Evolutionary conservation across 805 yeast species (phyloP).

Genomic region (Pichia ethanolica): DNA sequence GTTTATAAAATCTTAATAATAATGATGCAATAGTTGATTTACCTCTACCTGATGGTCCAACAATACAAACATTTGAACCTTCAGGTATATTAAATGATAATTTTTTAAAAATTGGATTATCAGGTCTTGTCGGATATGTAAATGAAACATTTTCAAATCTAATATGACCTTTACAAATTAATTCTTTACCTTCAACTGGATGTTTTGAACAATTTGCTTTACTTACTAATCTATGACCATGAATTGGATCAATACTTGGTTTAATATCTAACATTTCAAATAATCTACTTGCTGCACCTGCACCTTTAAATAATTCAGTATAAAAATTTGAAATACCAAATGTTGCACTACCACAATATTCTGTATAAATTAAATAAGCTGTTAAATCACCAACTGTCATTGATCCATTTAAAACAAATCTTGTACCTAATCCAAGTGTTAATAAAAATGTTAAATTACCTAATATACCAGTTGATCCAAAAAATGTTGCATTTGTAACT

Average conservation of each 20-base stretch:
- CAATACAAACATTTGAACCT: slow-evolving; percentile 88
- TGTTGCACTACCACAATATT: slow-evolving; percentile 86
- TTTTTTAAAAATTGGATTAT: slow-evolving; percentile 55
- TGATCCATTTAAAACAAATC: slow-evolving; percentile 63
- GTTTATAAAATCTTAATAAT: slow-evolving; percentile 78
- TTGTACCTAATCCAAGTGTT: slow-evolving; percentile 71
- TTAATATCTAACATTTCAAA: slow-evolving; percentile 80
- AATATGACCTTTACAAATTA: slow-evolving; percentile 45
- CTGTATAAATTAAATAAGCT: slow-evolving; percentile 92
- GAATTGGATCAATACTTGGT: slow-evolving; percentile 62
- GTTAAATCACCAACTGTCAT: slow-evolving; percentile 85
- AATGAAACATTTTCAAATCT: slow-evolving; percentile 61
- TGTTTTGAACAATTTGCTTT: slow-evolving; percentile 1
- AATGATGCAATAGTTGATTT: slow-evolving; percentile 84
- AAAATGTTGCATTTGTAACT: slow-evolving; percentile 66
- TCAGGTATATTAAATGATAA: slow-evolving; percentile 58
- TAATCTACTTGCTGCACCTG: slow-evolving; percentile 89
- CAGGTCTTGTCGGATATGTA: slow-evolving; percentile 80
- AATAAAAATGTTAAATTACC: slow-evolving; percentile 78
- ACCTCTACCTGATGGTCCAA: slow-evolving; percentile 95
- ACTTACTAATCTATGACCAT: slow-evolving; percentile 43
- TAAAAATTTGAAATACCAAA: slow-evolving; percentile 88
- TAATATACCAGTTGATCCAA: slow-evolving; percentile 72
- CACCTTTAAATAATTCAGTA: slow-evolving; percentile 92
- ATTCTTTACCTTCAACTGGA: slow-evolving; percentile 1